These are phyloP conservation scores for Penicillium griseofulvum DNA, from an alignment of 2,329 filamentous ascomycete genomes.

Conservation along the genomic window DNA sequence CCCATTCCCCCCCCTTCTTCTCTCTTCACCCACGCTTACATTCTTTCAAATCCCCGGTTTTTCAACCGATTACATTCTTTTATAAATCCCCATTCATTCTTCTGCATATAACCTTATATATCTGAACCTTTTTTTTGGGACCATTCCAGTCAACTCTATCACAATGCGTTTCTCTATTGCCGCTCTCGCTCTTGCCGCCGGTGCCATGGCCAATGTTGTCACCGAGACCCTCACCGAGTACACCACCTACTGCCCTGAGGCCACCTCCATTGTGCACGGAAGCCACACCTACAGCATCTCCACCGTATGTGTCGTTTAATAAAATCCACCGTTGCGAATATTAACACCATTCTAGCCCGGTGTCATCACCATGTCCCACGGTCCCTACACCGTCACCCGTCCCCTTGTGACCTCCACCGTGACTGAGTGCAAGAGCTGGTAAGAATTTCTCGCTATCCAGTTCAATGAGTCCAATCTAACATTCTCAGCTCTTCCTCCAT, in stretches of 20 bases:
- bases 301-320: constrained; percentile 45
- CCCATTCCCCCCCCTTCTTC: constrained; percentile 1
- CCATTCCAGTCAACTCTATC: constrained; percentile 17
- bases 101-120: constrained; percentile 1
- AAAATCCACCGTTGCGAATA: not conserved
- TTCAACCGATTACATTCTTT: constrained; percentile 28
- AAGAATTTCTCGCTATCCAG: constrained; percentile 16
- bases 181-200: constrained; percentile 40
- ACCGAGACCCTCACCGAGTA: constrained; percentile 65
- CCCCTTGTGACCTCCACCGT: constrained; percentile 56
- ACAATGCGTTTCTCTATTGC: constrained; percentile 53
- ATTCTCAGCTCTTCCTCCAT: constrained; percentile 23
- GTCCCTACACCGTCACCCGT: constrained; percentile 64
- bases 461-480: constrained; percentile 5
- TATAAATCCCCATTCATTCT: constrained; percentile 11
- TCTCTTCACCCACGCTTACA: constrained; percentile 17
- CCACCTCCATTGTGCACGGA: constrained; percentile 64
- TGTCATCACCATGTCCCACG: constrained; percentile 69
- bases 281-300: constrained; percentile 68
- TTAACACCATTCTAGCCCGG: constrained; percentile 50
- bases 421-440: constrained; percentile 44
- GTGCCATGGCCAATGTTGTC: constrained; percentile 44
- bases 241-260: constrained; percentile 70
- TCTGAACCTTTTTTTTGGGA: constrained; percentile 16
- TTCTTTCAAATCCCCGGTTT: constrained; percentile 18